Percentiles rank a stretch among this genome's conserved stretches.
Conservation (phyloP, 2,329 filamentous ascomycete genomes). For the Elsinoe australis region DNA sequence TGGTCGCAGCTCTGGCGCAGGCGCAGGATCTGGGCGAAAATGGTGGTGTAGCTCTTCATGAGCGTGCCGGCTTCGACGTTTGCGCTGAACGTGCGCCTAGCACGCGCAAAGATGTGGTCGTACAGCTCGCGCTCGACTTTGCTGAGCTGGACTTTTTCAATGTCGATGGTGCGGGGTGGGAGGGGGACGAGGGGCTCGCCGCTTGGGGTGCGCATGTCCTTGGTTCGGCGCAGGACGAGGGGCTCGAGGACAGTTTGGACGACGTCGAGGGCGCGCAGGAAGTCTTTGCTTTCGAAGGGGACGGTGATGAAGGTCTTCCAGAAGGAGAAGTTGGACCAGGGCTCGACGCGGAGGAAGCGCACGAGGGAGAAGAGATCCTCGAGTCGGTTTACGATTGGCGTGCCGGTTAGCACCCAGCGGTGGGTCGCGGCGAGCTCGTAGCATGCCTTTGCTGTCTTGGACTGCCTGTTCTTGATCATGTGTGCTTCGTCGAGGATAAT, state of each 20-base stretch:
- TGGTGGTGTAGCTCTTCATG: conserved; percentile 91
- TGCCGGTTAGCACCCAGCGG: conserved; percentile 89
- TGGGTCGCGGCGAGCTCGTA: conserved; percentile 81
- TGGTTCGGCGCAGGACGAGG: conserved; percentile 87
- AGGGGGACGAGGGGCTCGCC: conserved; percentile 74
- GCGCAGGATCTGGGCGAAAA: conserved; percentile 91
- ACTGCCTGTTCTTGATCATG: conserved; percentile 76
- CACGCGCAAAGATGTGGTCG: conserved; percentile 76
- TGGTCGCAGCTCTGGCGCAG: conserved; percentile 93
- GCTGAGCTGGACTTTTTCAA: conserved; percentile 81
- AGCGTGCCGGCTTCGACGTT: conserved; percentile 89
- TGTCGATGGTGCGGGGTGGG: conserved; percentile 71
- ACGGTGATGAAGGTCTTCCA: conserved; percentile 99
- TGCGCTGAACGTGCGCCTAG: conserved; percentile 73
- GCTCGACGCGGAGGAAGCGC: conserved; percentile 85
- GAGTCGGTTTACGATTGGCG: conserved; percentile 90
- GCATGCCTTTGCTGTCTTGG: conserved; percentile 91
- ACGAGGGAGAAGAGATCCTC: conserved; percentile 93
- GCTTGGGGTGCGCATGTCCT: conserved; percentile 94
- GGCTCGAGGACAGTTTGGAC: conserved; percentile 96
- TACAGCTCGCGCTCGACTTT: conserved; percentile 83
- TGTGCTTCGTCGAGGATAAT: conserved; percentile 94
- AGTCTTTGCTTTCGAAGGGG: conserved; percentile 92
- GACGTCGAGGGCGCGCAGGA: conserved; percentile 85
- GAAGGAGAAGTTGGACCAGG: conserved; percentile 98